Evolutionary conservation across 768 basidiomycete species (phyloP), one percentile per base, ranked within the genome.

Genomic region (Terana coerulea): DNA sequence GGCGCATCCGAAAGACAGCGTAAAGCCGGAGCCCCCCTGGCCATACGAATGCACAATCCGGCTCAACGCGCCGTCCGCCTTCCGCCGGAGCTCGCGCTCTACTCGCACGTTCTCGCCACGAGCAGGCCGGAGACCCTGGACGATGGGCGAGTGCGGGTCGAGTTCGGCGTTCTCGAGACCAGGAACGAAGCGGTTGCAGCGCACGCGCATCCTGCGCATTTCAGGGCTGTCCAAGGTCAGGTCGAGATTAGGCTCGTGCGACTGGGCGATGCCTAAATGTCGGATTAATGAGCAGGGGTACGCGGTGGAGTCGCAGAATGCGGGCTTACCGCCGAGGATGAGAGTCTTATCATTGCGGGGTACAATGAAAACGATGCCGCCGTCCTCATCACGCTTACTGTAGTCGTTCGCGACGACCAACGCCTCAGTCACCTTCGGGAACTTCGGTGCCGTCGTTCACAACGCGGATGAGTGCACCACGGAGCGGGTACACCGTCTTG

Each of bases 391-490:
- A 2, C 63, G 55, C 34, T 60, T 57, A 3, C 34, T 47, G 25
- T 67, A 67, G 46, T 70, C 66, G 17, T 67, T 63, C 3, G 68
- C 66, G 37, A 71, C 64, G 14, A 64, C 63, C 7, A 69, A 56
- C 21, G 68, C 68, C 47, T 68, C 61, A 4, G 51, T 63, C 28
- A 72, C 64, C 36, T 61, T 63, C 26, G 68, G 70, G 60, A 71
- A 71, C 41, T 63, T 61, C 22, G n/a, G 55, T 59, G 3, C 72
- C 72, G 21, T 68, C 64, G 54, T 69, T 72, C 42, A 72, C 54
- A 12, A 57, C 53, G 10, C 59, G 59, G 36, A 60, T 52, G 26
- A 60, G 64, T 7, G 67, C 71, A 3, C 72, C 72, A 7, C 72
- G 67, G 6, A 72, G 65, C 11, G 71, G 72, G 54, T 68, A 69